Evolutionary conservation across 2,329 filamentous ascomycete species (phyloP), one percentile per base, ranked within the genome.

Genomic region (Penicillium brevicompactum): DNA sequence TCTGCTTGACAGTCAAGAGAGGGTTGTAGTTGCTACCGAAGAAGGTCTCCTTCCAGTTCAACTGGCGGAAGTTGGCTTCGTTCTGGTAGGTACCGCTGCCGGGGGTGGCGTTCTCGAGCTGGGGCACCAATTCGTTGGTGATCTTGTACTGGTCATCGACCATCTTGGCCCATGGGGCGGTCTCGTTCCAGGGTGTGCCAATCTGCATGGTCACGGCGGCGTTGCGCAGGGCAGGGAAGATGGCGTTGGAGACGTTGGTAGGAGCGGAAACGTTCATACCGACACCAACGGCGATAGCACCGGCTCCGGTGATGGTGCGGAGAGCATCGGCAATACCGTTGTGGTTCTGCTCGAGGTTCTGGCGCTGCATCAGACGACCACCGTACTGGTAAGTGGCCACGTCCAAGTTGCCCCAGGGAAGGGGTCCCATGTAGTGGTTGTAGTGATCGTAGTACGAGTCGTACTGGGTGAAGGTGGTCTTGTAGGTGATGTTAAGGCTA

Each of bases 71-170:
- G 51, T 77, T 69, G 9, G 64, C 74, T 57, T 79, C 77, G 50
- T 78, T 80, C 54, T 76, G 58, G 57, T 80, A 80, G 3, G 66
- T 66, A 2, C 74, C 73, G 6, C 69, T 69, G 40, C 70, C 66
- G 0, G 76, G 76, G 1, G 75, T 75, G 10, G 76, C 56, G 9
- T 66, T 70, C 49, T 74, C 71, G 3, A 80, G 58, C 45, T 69
- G 64, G 4, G 76, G 74, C 7, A 76, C 66, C 13, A 70, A 69
- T 1, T 73, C 64, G n/a, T 76, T 56, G 3, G 75, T 79, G 57
- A 79, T 76, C 49, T 66, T 61, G 21, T 65, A 43, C 56, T 77
- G 73, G 31, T 70, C 67, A 0, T 60, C 70, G 5, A 74, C 27
- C 69, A 75, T 76, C 3, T 73, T 54, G 24, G 61, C 57, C 66